Conservation (phyloP, 2,329 filamentous ascomycete genomes). For the Byssochlamys sp. region DNA sequence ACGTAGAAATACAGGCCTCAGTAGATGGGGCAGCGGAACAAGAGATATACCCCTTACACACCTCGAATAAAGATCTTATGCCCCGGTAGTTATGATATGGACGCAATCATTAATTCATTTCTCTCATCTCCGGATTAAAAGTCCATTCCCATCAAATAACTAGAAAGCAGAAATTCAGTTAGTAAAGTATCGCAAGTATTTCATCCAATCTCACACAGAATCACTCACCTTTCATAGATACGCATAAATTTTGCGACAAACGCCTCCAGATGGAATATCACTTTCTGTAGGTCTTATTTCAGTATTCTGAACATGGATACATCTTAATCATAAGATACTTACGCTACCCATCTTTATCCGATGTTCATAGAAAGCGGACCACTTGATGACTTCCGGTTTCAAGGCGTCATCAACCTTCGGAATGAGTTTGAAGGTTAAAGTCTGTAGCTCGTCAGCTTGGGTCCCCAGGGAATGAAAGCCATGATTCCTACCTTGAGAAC, state of each 20-base stretch:
- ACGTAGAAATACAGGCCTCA: not conserved
- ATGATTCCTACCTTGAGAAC: conserved; percentile 60
- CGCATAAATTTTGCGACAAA: conserved; percentile 99
- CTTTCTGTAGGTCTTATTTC: conserved; percentile 47
- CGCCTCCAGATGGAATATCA: conserved; percentile 95
- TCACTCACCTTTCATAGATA: conserved; percentile 71
- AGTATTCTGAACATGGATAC: conserved; percentile 1
- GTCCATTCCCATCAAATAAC: conserved; percentile 66
- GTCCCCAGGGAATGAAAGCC: not conserved
- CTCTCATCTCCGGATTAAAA: conserved; percentile 29
- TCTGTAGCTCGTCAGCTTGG: conserved; percentile 33
- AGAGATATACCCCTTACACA: not conserved
- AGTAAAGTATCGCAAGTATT: conserved; percentile 3
- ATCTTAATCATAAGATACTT: conserved; percentile 15
- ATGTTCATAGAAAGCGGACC: conserved; percentile 96
- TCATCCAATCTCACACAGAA: not conserved
- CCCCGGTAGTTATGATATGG: not conserved
- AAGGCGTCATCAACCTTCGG: conserved; percentile 76
- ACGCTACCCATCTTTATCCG: conserved; percentile 73
- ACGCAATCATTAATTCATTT: not conserved
- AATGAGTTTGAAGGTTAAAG: conserved; percentile 85
- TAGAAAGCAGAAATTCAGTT: conserved; percentile 35
- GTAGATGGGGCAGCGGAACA: not conserved
- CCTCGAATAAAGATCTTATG: not conserved
- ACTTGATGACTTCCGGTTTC: conserved; percentile 85